These are phyloP conservation scores for Cryphonectria radicalis DNA, from an alignment of 2,329 filamentous ascomycete species.

Conservation along the genomic window DNA sequence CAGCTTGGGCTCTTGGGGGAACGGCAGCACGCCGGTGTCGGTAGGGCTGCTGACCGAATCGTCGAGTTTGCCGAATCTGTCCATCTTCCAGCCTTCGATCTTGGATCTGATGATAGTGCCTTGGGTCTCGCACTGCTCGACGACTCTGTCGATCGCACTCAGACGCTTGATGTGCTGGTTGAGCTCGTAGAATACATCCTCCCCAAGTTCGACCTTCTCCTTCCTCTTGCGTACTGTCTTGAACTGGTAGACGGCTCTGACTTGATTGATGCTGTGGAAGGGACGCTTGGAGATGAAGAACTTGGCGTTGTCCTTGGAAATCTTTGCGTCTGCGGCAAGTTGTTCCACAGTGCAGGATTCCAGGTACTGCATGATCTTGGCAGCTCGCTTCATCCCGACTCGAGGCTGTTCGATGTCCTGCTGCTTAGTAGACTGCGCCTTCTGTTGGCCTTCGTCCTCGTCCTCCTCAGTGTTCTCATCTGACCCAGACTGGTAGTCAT, in stretches of 20 bases:
- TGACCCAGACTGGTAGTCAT: slow-evolving; percentile 15
- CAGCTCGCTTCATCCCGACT: slow-evolving; percentile 40
- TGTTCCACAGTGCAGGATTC: slow-evolving; percentile 78
- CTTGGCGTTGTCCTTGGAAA: slow-evolving; percentile 70
- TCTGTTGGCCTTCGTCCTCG: slow-evolving; percentile 34
- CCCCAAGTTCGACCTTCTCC: slow-evolving; percentile 53
- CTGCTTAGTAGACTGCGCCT: slow-evolving; percentile 38
- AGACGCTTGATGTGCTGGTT: slow-evolving; percentile 80
- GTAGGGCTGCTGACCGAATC: slow-evolving; percentile 38
- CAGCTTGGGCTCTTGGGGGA: slow-evolving; percentile 68
- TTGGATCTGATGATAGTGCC: slow-evolving; percentile 60
- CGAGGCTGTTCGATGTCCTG: slow-evolving; percentile 28
- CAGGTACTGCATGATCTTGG: slow-evolving; percentile 74
- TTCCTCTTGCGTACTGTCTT: slow-evolving; percentile 49
- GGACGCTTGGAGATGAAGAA: slow-evolving; percentile 75
- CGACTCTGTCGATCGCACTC: slow-evolving; percentile 80
- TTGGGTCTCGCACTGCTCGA: slow-evolving; percentile 73
- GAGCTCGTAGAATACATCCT: slow-evolving; percentile 56
- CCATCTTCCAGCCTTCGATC: slow-evolving; percentile 54
- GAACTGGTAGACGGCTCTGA: slow-evolving; percentile 60
- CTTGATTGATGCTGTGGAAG: slow-evolving; percentile 68
- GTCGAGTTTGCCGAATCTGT: slow-evolving; percentile 49
- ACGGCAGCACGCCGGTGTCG: slow-evolving; percentile 47
- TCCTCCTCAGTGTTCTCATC: slow-evolving; percentile 45
- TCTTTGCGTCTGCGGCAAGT: slow-evolving; percentile 79